Base-by-base conservation (phyloP, 129 eudicot genomes). In the Dittrichia graveolens region DNA sequence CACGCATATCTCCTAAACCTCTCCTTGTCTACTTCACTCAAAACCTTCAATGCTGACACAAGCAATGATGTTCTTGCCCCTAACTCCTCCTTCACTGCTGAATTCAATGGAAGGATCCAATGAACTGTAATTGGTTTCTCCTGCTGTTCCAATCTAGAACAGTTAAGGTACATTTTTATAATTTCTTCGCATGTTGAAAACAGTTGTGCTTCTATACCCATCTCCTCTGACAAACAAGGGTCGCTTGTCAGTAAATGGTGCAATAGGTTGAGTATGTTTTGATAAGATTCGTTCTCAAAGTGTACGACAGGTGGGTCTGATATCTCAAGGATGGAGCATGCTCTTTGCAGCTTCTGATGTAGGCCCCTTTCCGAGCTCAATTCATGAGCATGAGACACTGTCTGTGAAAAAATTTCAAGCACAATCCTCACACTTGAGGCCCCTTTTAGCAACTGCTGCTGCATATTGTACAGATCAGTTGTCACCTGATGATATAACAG, bases 271-370 rank as follows among this genome's bases (percentile, higher is more conserved):
- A 91, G 79, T 74, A 84, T 85, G 78, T 76, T 84, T 69, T 84
- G 92, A 79, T 86, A 86, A 4, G 96, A 83, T 82, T 95, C 99
- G 38, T 88, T 95, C 69, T 95, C 96, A 67, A 90, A 95, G 81
- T 86, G 94, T 63, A 95, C 94, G 57, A 90, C 73, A 3, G 99
- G 99, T 10, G 97, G 97, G 24, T 82, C 94, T 0, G 99, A 74
- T 38, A 95, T 81, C 76, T 91, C 96, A 16, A 95, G 88, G 45
- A 82, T 77, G 69, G 95, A 82, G 82, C 96, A 90, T 16, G 83
- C 90, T 79, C 70, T 90, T 63, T 85, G 95, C 69, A 95, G 81
- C 86, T 95, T 86, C 41, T 70, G 61, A 67, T 77, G 94, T 11
- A 88, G 66, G 49, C 10, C 65, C 0, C 61, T 80, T 65, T 95